Conservation (phyloP, 306 rosid species). For the Malus orientalis region DNA sequence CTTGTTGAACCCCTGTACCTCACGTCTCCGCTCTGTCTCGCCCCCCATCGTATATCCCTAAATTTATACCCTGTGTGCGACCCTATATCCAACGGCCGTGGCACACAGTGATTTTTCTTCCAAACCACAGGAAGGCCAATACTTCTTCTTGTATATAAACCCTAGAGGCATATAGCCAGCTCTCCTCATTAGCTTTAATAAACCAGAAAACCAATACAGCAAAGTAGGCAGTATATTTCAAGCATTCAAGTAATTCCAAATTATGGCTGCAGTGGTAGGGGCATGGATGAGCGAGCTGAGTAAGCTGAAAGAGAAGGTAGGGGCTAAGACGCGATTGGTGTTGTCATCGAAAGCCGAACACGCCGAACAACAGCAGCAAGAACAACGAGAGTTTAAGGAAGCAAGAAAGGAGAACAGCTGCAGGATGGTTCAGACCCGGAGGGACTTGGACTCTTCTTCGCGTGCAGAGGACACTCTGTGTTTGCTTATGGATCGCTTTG, state of each 20-base stretch:
- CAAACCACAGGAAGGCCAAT: background rate
- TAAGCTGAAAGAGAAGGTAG: constrained; percentile 49
- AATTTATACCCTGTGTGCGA: background rate
- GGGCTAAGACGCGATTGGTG: constrained; percentile 12
- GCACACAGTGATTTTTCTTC: background rate
- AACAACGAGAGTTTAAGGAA: background rate
- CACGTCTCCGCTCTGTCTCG: background rate
- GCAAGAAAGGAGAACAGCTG: background rate
- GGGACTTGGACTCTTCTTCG: constrained; percentile 15
- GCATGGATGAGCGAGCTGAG: constrained; percentile 59
- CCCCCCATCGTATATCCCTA: background rate
- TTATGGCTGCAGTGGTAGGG: constrained; percentile 59
- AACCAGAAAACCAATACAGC: background rate
- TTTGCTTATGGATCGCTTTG: constrained; percentile 85
- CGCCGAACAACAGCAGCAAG: constrained; percentile 10
- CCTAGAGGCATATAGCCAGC: background rate
- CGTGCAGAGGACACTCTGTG: constrained; percentile 60
- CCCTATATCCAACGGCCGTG: background rate
- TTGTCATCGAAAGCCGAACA: constrained; percentile 23
- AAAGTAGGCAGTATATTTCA: background rate
- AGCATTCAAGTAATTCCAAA: background rate
- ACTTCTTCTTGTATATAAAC: constrained; percentile 13
- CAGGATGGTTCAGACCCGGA: background rate
- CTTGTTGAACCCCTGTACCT: background rate
- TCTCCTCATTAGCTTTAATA: background rate